Conservation (phyloP, 192 early-diverging fungal genomes). For the Mortierella claussenii region DNA sequence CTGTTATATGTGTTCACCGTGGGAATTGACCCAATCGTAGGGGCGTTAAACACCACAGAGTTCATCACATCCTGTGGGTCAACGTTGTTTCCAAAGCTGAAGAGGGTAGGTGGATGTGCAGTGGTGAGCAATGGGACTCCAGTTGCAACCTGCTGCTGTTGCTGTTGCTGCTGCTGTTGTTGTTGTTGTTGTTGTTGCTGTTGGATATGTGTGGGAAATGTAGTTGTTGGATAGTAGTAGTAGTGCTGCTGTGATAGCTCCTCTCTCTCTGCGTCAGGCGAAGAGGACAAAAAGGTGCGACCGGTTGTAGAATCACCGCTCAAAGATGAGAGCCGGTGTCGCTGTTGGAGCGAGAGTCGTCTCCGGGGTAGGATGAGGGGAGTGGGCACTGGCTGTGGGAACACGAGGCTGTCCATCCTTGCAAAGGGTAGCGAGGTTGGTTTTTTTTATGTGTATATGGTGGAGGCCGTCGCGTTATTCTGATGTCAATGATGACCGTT, state of each 20-base stretch:
- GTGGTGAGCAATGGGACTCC: no score
- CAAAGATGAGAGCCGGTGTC: background rate
- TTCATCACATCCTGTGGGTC: no score
- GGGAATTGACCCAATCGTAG: background rate
- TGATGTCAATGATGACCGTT: no score
- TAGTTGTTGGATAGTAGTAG: constrained; percentile 2
- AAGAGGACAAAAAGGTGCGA: background rate
- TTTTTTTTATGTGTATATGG: no score
- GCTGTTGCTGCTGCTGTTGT: background rate
- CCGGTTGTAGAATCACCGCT: background rate
- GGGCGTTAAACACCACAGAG: background rate
- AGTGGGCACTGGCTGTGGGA: background rate
- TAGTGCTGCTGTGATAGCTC: background rate
- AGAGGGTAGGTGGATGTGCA: no score
- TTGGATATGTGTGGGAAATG: background rate
- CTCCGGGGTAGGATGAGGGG: constrained; percentile 7
- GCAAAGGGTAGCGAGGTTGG: background rate
- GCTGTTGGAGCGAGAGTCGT: background rate
- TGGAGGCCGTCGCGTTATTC: no score
- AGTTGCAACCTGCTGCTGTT: background rate
- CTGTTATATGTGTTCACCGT: background rate
- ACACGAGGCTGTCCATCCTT: background rate
- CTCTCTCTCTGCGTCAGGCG: background rate
- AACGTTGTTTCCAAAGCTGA: no score
- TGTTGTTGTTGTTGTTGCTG: background rate